These are phyloP conservation scores for Exophiala sideris DNA, from an alignment of 2,329 filamentous ascomycete species.

Conservation along the genomic window DNA sequence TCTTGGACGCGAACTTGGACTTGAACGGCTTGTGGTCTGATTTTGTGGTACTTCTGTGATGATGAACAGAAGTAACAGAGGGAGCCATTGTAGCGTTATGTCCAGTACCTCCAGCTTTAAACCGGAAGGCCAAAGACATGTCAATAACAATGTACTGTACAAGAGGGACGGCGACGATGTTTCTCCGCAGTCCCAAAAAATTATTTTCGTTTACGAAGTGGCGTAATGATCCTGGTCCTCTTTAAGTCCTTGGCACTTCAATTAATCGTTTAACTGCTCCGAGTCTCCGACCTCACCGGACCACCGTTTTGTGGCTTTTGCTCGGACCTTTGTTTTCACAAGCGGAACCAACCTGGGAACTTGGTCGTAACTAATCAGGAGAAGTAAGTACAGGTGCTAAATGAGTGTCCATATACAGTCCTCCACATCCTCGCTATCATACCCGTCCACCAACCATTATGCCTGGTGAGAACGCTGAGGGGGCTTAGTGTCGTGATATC, in stretches of 20 bases:
- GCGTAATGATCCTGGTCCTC: neutral
- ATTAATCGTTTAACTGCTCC: too few species aligned
- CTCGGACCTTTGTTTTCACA: too few species aligned
- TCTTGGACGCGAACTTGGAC: conserved; percentile 83
- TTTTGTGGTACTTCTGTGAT: conserved; percentile 92
- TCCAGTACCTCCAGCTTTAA: conserved; percentile 71
- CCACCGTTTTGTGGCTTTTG: too few species aligned
- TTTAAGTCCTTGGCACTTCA: too few species aligned
- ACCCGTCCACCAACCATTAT: neutral
- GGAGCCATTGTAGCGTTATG: conserved; percentile 68
- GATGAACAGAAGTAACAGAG: conserved; percentile 63
- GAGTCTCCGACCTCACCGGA: too few species aligned
- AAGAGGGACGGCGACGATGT: neutral
- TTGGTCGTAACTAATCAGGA: neutral
- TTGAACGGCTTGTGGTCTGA: conserved; percentile 86
- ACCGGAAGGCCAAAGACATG: conserved; percentile 71
- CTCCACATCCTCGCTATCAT: neutral
- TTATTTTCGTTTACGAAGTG: neutral
- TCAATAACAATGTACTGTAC: neutral
- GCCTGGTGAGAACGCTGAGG: neutral
- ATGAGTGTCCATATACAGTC: neutral
- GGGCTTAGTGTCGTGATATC: neutral
- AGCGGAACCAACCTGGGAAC: too few species aligned
- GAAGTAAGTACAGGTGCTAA: neutral
- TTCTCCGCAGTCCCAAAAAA: conserved; percentile 1